A percentile compares a stretch with the other conserved stretches of the same genome.
Evolutionary conservation across 495 filamentous ascomycete genomes (phyloP).

Genomic region (Tuber borchii): DNA sequence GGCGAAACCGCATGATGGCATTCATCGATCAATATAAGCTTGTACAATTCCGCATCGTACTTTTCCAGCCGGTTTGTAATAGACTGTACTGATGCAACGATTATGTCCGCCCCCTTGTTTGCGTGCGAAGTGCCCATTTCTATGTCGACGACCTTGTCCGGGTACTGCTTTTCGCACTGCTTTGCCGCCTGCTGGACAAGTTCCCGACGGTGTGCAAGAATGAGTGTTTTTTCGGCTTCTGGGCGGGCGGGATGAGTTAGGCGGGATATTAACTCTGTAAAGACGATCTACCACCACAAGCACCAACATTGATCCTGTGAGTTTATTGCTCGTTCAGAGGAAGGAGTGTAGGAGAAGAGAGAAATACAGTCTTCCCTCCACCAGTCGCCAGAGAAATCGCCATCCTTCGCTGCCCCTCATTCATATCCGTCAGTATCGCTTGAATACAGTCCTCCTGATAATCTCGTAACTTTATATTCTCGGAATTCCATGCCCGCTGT

Average conservation of each 20-base stretch:
- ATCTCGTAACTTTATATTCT: conserved; percentile 50
- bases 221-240: conserved; percentile 70
- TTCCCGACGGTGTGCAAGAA: conserved; percentile 85
- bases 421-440: conserved; percentile 65
- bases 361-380: conserved; percentile 74
- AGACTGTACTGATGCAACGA: conserved; percentile 81
- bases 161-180: conserved; percentile 76
- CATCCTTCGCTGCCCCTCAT: conserved; percentile 68
- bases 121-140: conserved; percentile 78
- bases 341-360: not conserved
- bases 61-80: conserved; percentile 69
- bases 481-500: not conserved
- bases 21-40: conserved; percentile 90
- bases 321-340: not conserved
- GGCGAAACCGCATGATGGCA: conserved; percentile 94
- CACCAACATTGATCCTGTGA: not conserved
- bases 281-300: conserved; percentile 61
- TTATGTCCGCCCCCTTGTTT: conserved; percentile 78
- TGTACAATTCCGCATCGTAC: conserved; percentile 73
- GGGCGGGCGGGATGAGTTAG: conserved; percentile 51
- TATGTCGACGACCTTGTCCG: conserved; percentile 69
- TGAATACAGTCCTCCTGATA: conserved; percentile 90
- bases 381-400: conserved; percentile 90
- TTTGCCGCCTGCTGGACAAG: conserved; percentile 90
- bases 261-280: conserved; percentile 87